These are phyloP conservation scores for Fusarium sp. DNA, from an alignment of 2,329 filamentous ascomycete species.

Conservation along the genomic window DNA sequence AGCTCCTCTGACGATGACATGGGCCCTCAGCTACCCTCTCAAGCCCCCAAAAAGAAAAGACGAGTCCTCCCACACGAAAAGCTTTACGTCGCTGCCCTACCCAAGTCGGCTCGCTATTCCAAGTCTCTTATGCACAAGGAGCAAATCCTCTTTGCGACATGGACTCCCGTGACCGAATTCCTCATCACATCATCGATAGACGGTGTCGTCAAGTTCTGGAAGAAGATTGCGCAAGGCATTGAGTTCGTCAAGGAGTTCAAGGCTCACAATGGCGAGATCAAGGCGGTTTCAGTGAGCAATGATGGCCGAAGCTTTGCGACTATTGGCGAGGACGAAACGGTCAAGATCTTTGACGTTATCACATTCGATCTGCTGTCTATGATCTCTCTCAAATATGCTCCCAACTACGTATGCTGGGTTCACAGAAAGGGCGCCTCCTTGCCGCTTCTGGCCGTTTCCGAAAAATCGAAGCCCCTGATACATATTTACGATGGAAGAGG, in stretches of 20 bases:
- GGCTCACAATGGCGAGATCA: conserved; percentile 87
- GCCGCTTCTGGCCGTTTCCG: conserved; percentile 85
- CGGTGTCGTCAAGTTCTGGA: conserved; percentile 99
- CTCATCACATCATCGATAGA: conserved; percentile 93
- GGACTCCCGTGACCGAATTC: conserved; percentile 93
- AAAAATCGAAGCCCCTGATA: conserved; percentile 77
- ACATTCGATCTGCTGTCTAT: conserved; percentile 90
- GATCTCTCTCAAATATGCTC: conserved; percentile 78
- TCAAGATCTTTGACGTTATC: conserved; percentile 85
- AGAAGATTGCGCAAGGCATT: conserved; percentile 88
- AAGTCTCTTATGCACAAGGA: conserved; percentile 99
- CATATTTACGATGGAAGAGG: conserved; percentile 90
- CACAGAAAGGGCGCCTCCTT: conserved; percentile 88
- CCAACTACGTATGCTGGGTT: conserved; percentile 90
- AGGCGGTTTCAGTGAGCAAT: conserved; percentile 83
- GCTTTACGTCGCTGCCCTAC: conserved; percentile 90
- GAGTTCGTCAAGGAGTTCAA: conserved; percentile 99
- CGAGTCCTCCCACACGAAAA: conserved; percentile 93
- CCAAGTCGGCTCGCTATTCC: conserved; percentile 83
- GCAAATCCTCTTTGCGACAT: conserved; percentile 85
- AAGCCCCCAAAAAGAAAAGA: conserved; percentile 88
- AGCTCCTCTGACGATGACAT: conserved; percentile 91
- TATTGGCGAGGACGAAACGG: conserved; percentile 78
- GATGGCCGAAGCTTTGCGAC: conserved; percentile 96
- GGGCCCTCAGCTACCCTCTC: conserved; percentile 88